Base-by-base conservation (phyloP, 768 basidiomycete genomes). In the Tubosaeta sp. region DNA sequence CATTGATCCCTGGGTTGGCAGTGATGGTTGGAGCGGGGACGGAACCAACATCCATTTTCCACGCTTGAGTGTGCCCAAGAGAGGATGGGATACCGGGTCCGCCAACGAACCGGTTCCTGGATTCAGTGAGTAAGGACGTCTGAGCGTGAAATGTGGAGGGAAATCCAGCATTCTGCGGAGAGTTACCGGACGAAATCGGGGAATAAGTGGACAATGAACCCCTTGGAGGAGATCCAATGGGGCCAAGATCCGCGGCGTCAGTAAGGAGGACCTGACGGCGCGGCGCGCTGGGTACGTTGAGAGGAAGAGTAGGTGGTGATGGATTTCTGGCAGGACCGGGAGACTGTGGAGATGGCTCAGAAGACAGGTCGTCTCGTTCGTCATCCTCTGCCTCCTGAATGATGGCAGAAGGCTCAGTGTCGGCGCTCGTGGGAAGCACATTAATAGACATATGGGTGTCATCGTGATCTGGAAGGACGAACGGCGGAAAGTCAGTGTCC, bases 61-160 rank as follows among this genome's bases (percentile, higher is more conserved):
- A 71, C 6, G 64, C 32, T 6, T 64, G 58, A 0, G 60, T 31
- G 18, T 65, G 65, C 4, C 86, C 84, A 16, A 88, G 74, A 21
- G 85, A 87, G 1, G 84, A 76, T 1, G 87, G 81, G 2, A 83
- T 70, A 3, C 84, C 86, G 2, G 72, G 69, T 0, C 32, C 49
- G 12, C 53, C 19, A 1, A 51, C 57, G 21, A 60, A 54, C 2
- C 73, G 69, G 41, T 71, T 68, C 54, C 70, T 69, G 47, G 69
- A 67, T 54, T 75, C 72, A 29, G 64, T 62, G 8, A 68, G 62
- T 30, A 69, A 34, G 0, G 79, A 70, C 0, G 86, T 85, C 0
- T 88, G 88, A 0, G 84, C 84, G 21, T 87, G 87, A 63, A 90
- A 90, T 0, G 90, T 88, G 3, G 87, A 89, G 0, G 81, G 67